Evolutionary conservation across 495 filamentous ascomycete genomes (phyloP).

Genomic region (Bacidia gigantensis): DNA sequence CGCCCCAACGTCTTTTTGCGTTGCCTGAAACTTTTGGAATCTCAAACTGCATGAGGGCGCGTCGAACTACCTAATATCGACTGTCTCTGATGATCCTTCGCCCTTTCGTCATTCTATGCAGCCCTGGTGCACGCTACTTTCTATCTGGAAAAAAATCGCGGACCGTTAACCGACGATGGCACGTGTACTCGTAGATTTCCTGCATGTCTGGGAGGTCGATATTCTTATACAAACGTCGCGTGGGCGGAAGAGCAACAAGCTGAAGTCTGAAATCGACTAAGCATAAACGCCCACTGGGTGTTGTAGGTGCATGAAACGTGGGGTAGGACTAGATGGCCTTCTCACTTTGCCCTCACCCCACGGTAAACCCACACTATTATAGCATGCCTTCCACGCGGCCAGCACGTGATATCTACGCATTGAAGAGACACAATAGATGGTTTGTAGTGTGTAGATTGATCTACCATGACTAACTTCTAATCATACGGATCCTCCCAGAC

Average conservation of each 20-base stretch:
- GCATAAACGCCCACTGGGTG: too few relatives aligned
- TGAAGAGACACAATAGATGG: neutral
- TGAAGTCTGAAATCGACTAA: neutral
- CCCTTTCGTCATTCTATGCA: neutral
- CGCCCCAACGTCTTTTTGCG: neutral
- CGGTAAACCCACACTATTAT: neutral
- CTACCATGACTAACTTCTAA: neutral
- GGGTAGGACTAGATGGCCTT: neutral
- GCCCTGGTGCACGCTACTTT: neutral
- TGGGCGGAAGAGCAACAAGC: neutral
- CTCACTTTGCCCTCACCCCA: neutral
- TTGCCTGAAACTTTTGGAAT: neutral
- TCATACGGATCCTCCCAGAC: neutral
- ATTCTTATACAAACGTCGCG: neutral
- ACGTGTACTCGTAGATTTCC: neutral
- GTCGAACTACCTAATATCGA: neutral
- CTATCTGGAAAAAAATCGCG: neutral
- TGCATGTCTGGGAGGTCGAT: neutral
- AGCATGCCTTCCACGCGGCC: too few relatives aligned
- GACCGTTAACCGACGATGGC: constrained; percentile 1
- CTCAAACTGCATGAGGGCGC: neutral
- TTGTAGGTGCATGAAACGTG: neutral
- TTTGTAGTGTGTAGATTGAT: neutral
- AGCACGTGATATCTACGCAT: too few relatives aligned
- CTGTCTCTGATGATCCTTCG: neutral